Percentiles rank a stretch among this genome's conserved stretches.
These are phyloP conservation scores for Tylopilus cervinicoccineus DNA, from an alignment of 768 basidiomycete species.

Conservation along the genomic window DNA sequence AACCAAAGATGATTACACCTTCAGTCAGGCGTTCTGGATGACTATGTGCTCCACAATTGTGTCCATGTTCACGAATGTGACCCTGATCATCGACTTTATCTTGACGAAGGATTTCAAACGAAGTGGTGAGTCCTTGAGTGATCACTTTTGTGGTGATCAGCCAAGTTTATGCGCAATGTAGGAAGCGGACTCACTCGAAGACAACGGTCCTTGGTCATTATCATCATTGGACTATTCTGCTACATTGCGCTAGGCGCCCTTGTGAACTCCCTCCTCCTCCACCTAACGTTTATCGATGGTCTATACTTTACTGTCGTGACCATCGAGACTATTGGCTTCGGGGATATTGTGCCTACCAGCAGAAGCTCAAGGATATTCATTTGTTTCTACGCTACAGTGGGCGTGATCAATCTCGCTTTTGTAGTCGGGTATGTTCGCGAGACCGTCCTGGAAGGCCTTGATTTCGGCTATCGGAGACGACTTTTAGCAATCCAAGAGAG, in stretches of 20 bases:
- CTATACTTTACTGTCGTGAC: slow-evolving; percentile 76
- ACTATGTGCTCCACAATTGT: slow-evolving; percentile 70
- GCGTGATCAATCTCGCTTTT: slow-evolving; percentile 61
- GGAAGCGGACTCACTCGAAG: slow-evolving; percentile 79
- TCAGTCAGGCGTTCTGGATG: slow-evolving; percentile 71
- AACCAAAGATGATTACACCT: slow-evolving; percentile 63
- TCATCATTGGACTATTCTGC: slow-evolving; percentile 67
- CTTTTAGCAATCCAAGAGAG: slow-evolving; percentile 43
- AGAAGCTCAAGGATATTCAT: slow-evolving; percentile 55
- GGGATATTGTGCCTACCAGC: slow-evolving; percentile 60
- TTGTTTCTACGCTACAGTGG: slow-evolving; percentile 53
- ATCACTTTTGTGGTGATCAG: not conserved
- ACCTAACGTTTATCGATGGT: slow-evolving; percentile 63
- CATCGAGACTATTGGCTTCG: slow-evolving; percentile 73
- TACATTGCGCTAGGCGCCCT: slow-evolving; percentile 75
- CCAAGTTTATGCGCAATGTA: slow-evolving; percentile 27
- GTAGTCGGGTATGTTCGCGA: slow-evolving; percentile 64
- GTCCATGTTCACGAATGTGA: slow-evolving; percentile 62
- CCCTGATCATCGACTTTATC: slow-evolving; percentile 58
- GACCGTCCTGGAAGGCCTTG: slow-evolving; percentile 67
- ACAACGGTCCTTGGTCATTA: slow-evolving; percentile 75
- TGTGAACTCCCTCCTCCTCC: slow-evolving; percentile 45
- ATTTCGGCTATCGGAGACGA: slow-evolving; percentile 59
- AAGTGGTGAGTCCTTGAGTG: slow-evolving; percentile 44
- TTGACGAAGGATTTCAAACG: slow-evolving; percentile 57